These are phyloP conservation scores for Eimeria sp. DNA, from an alignment of 169 alveolate species.

Conservation along the genomic window DNA sequence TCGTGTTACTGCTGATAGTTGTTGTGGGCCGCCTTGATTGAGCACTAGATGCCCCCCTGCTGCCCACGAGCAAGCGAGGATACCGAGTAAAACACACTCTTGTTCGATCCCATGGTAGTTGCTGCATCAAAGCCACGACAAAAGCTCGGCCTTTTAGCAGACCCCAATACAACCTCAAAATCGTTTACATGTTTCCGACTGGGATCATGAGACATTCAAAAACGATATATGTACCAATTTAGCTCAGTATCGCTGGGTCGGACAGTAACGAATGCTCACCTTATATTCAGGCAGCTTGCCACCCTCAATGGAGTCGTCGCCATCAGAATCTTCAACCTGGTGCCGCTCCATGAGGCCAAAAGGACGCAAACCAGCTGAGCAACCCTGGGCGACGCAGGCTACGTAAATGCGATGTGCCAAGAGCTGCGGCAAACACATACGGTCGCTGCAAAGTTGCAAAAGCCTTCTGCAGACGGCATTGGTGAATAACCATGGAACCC, in stretches of 20 bases:
- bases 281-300: neutral
- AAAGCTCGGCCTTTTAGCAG: neutral
- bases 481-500: neutral
- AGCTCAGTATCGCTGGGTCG: neutral
- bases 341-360: slow-evolving; percentile 73
- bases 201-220: neutral
- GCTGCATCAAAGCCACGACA: slow-evolving; percentile 18
- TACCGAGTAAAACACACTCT: slow-evolving; percentile 33
- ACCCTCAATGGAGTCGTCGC: neutral
- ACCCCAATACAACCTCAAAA: neutral
- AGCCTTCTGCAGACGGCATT: neutral
- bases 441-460: neutral
- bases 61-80: slow-evolving; percentile 44
- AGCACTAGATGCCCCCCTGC: neutral
- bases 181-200: neutral
- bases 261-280: neutral
- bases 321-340: slow-evolving; percentile 18
- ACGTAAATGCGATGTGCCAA: slow-evolving; percentile 63
- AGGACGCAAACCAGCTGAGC: slow-evolving; percentile 36
- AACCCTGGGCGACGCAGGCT: slow-evolving; percentile 75
- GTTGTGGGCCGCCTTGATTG: neutral
- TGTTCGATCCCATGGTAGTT: slow-evolving; percentile 15
- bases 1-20: neutral
- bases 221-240: neutral
- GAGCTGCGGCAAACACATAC: slow-evolving; percentile 22